Base-by-base conservation (phyloP, 208 protist species). In the Crithidia brevicula region DNA sequence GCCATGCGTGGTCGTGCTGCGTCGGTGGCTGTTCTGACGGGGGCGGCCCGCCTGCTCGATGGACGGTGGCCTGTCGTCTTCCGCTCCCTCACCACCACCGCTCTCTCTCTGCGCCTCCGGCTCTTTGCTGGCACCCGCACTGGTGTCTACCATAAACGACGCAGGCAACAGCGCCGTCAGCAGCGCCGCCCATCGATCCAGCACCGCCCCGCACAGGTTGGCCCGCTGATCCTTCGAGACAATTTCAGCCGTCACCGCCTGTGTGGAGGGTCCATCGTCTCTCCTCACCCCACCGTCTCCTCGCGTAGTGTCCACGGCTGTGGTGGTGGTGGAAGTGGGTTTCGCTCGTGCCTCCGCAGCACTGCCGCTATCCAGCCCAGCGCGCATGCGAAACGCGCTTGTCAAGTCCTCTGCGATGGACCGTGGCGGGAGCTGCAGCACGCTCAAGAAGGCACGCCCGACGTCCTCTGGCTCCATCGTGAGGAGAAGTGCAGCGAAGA, bases 401-500 rank as follows among this genome's bases (percentile, higher is more conserved):
- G 74, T 64, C 38, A 97, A 65, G 61, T 97, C 92, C 18, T 88
- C 87, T 0, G 75, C 65, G 58, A 95, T 79, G 20, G 83, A 85
- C 43, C 81, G 52, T 40, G 61, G 64, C 7, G 87, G 90, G 58
- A 80, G 70, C 46, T 74, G 52, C 34, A 64, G 52, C 16, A 74
- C 81, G 40, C 64, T 31, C 20, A 72, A 46, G 50, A 97, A 93
- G 7, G 72, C 69, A 4, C 87, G 84, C 20, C 72, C 85, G n/a
- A 97, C 77, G 57, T 97, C 92, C 22, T 77, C 74, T 27, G 88
- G 83, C 51, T 92, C 82, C 86, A 95, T 93, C 20, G 83, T 90
- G 34, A 91, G 46, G 18, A 97, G 60, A 56, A 79, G 78, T 31
- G 59, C 47, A 16, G 76, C 92, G n/a, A 97, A 75, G n/a, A 97